Evolutionary conservation across 2,329 filamentous ascomycete genomes (phyloP).

Genomic region (Trichophyton mentagrophytes): DNA sequence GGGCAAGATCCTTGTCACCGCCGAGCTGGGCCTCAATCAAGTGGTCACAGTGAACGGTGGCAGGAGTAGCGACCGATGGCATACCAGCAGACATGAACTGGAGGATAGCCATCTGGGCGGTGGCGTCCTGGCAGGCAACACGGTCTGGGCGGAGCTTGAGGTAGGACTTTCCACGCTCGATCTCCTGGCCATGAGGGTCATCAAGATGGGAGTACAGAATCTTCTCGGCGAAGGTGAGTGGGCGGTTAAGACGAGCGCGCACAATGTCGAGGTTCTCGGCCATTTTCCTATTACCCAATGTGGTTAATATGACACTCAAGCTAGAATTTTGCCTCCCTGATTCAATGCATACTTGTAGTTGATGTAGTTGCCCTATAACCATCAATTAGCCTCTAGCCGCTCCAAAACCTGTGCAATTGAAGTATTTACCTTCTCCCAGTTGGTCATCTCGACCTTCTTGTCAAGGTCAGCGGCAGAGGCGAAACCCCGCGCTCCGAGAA

Average conservation of each 20-base stretch:
- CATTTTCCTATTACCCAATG: constrained; percentile 62
- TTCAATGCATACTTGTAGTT: constrained; percentile 57
- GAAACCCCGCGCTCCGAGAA: constrained; percentile 55
- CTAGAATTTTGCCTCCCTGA: not conserved
- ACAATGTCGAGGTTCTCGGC: constrained; percentile 92
- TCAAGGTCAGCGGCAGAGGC: constrained; percentile 83
- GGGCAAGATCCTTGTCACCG: constrained; percentile 81
- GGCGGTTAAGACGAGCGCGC: constrained; percentile 75
- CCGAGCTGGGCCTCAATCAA: constrained; percentile 96
- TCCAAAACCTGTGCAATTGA: not conserved
- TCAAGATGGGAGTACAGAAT: constrained; percentile 98
- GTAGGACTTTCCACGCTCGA: constrained; percentile 90
- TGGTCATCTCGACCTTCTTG: constrained; percentile 96
- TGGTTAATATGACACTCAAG: not conserved
- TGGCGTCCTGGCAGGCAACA: constrained; percentile 98
- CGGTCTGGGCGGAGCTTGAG: constrained; percentile 93
- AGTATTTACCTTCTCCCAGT: constrained; percentile 60
- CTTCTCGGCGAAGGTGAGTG: constrained; percentile 94
- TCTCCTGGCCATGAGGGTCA: constrained; percentile 89
- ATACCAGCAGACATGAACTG: constrained; percentile 99
- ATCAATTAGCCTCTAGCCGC: not conserved
- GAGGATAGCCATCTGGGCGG: constrained; percentile 97
- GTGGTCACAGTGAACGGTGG: constrained; percentile 97
- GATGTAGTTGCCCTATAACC: constrained; percentile 66
- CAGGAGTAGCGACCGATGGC: constrained; percentile 85